Base-by-base conservation (phyloP, 805 yeast species). In the Nakazawaea wickerhamii region DNA sequence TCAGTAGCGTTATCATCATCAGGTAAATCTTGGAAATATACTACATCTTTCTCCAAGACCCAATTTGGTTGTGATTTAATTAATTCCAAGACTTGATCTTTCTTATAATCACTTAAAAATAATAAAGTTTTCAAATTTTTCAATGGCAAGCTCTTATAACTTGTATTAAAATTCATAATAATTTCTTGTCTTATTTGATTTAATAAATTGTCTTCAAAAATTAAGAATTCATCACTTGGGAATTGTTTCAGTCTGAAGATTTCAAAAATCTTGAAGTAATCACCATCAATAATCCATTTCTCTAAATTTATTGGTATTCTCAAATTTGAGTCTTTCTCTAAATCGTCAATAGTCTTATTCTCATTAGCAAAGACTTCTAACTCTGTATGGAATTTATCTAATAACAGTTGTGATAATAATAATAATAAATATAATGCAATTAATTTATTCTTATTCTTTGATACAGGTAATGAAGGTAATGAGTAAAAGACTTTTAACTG, bases 201-300 rank as follows among this genome's bases (percentile, higher is more conserved):
- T 52, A 83, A 75, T 58, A 90, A 71, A 17, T 84, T 80, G 45
- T 75, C 80, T 46, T 88, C 84, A 61, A 91, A 86, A 36, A 86
- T 73, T 45, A 75, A 75, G 61, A 81, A 90, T 60, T 93, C 98
- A 45, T 79, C 76, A 50, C 79, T 73, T 21, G 82, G 81, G 50
- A 81, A 79, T 42, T 70, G 68, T 49, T 84, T 72, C n/a, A 57
- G 54, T 10, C 59, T 52, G 31, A 63, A 48, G 43, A 85, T 72
- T 52, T 77, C 81, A 84, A 93, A 85, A 36, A 90, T 91, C 62
- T 86, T 86, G 61, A 88, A 93, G 63, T 90, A 93, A 50, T 91
- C 84, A 33, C 99, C 99, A 65, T 93, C 98, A 83, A 91, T 88
- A 50, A 93, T 75, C 84, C 95, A 87, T 50, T 86, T 81, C 61